Base-by-base conservation (phyloP, 208 protist genomes). In the Leptomonas pyrrhocoris region DNA sequence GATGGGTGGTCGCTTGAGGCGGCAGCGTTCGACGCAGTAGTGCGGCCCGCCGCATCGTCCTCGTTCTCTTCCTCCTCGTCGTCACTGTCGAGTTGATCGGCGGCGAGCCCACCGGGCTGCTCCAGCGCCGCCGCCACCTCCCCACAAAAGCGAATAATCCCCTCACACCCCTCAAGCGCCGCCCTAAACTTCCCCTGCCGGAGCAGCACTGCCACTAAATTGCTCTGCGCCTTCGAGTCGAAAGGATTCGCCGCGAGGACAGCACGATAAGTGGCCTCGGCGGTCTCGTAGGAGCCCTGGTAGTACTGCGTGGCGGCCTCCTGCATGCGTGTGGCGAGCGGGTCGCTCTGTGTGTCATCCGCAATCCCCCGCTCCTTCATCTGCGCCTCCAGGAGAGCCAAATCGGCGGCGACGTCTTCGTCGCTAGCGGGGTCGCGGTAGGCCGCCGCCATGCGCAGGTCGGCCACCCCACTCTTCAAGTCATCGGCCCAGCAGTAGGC, bases 121-220 rank as follows among this genome's bases (percentile, higher is more conserved):
- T 87, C 85, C 55, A 97, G 71, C 19, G 94, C 91, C 16, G 85
- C 74, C 1, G 94, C 90, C 21, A 96, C 94, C 66, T 96, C 90
- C 9, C 71, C 62, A 67, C 92, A 97, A 43, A 89, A 87, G 11
- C 77, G 34, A 25, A 96, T 70, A n/a, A 96, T 81, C 18, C 49
- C 53, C 42, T 86, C 72, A 49, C 87, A 89, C 48, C 92, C 87
- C 60, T 87, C 73, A n/a, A 93, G 64, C 0, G 84, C 90, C 19
- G 86, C 81, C 42, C 75, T 78, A 68, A 94, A 96, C 25, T 74
- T 63, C 31, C 85, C 83, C 45, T 81, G 68, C n/a, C 88, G 84
- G n/a, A 97, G 86, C 57, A 94, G 70, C 27, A 72, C 49, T 6
- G 85, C 91, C 30, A 71, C 77, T 40, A 91, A 80, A 71, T 97